Percentiles rank a stretch among this genome's conserved stretches.
phyloP scores from a whole-genome alignment of 345 rosid species.

The Ricinus communis region DNA sequence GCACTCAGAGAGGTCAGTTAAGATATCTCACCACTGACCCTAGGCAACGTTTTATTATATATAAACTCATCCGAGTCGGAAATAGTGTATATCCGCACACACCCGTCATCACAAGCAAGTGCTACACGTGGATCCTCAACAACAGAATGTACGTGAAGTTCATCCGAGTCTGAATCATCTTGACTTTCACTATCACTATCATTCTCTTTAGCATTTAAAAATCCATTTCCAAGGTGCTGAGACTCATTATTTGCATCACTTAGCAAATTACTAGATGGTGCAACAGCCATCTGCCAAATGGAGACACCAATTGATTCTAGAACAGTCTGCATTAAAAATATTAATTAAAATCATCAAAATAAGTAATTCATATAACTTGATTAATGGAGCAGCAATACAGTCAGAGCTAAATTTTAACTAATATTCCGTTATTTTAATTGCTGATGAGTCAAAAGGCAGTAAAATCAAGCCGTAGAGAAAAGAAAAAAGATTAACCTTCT shows the following conservation, averaged over 20 bases:
- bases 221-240: conserved; percentile 51
- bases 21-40: conserved; percentile 91
- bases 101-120: conserved; percentile 85
- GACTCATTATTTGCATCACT: conserved; percentile 30
- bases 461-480: too few species aligned
- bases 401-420: too few species aligned
- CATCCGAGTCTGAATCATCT: conserved; percentile 52
- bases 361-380: too few species aligned
- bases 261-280: conserved; percentile 34
- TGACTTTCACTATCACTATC: conserved; percentile 54
- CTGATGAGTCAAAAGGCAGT: too few species aligned
- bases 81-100: conserved; percentile 60
- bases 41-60: conserved; percentile 70
- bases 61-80: conserved; percentile 54
- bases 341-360: too few species aligned
- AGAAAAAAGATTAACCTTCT: conserved; percentile 51
- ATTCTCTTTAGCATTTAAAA: conserved; percentile 36
- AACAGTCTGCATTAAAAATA: conserved; percentile 55
- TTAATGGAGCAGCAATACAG: too few species aligned
- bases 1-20: conserved; percentile 15
- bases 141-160: conserved; percentile 32
- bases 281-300: conserved; percentile 92
- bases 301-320: conserved; percentile 73
- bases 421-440: too few species aligned
- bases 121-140: conserved; percentile 53